phyloP scores from a whole-genome alignment of 108 stramenopile species.

The Cyclotella baltica region DNA sequence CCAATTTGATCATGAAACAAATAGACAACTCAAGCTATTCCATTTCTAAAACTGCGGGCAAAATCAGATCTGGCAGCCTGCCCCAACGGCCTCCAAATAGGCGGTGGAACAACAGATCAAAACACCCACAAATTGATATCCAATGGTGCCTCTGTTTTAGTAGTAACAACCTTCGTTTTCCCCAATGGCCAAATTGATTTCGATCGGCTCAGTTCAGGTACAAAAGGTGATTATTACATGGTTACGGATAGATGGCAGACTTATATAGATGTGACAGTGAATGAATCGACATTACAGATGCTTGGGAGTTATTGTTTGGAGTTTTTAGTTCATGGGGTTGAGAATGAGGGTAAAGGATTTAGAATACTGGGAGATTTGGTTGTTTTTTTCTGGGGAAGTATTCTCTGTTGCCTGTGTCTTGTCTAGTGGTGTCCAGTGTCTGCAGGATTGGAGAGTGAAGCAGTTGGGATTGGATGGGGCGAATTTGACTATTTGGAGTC shows the following conservation, averaged over 20 bases:
- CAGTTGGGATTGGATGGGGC: conserved; percentile 89
- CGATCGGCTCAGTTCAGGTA: conserved; percentile 66
- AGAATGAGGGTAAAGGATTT: conserved; percentile 96
- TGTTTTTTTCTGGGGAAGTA: conserved; percentile 78
- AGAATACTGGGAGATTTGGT: conserved; percentile 96
- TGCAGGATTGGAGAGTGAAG: conserved; percentile 91
- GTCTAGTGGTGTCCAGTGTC: conserved; percentile 92
- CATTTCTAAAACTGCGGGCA: conserved; percentile 41
- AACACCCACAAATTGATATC: conserved; percentile 90
- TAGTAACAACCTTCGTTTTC: conserved; percentile 97
- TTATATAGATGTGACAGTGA: conserved; percentile 85
- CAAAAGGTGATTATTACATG: conserved; percentile 80
- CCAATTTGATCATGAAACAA: not conserved
- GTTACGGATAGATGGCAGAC: conserved; percentile 97
- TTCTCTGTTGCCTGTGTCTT: conserved; percentile 95
- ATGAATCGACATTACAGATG: conserved; percentile 65
- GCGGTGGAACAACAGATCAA: conserved; percentile 91
- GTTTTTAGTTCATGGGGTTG: conserved; percentile 98
- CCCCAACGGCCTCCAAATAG: conserved; percentile 93
- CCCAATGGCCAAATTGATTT: conserved; percentile 81
- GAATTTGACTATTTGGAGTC: conserved; percentile 96
- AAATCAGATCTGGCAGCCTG: conserved; percentile 83
- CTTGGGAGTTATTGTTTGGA: conserved; percentile 91
- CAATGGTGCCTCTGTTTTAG: conserved; percentile 93
- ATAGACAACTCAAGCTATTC: not conserved